Evolutionary conservation across 495 filamentous ascomycete species (phyloP).

Genomic region (Podospora conica): DNA sequence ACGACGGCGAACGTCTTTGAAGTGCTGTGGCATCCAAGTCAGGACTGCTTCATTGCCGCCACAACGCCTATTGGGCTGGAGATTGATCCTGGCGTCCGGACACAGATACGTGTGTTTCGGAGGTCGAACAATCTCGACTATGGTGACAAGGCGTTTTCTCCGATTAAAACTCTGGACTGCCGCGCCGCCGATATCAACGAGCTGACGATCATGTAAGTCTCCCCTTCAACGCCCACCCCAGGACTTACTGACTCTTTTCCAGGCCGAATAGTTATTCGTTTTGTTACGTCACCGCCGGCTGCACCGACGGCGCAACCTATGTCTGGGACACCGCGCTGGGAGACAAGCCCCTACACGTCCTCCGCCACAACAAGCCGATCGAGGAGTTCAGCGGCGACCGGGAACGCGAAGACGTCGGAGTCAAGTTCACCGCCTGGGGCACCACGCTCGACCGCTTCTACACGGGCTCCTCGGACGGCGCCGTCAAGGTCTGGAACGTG

Average conservation of each 20-base stretch:
- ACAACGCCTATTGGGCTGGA: constrained; percentile 48
- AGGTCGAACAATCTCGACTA: constrained; percentile 20
- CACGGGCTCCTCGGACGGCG: constrained; percentile 85
- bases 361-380: constrained; percentile 64
- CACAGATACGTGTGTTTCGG: constrained; percentile 46
- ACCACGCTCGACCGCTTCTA: constrained; percentile 63
- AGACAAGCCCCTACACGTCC: constrained; percentile 53
- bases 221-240: constrained; percentile 27
- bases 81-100: constrained; percentile 36
- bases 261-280: constrained; percentile 41
- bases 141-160: constrained; percentile 28
- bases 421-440: constrained; percentile 78
- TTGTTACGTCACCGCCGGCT: constrained; percentile 68
- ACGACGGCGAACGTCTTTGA: constrained; percentile 73
- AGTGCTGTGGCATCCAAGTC: constrained; percentile 65
- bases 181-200: constrained; percentile 83
- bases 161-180: constrained; percentile 55
- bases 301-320: constrained; percentile 76
- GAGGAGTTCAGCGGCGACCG: constrained; percentile 54
- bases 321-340: constrained; percentile 71
- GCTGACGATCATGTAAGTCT: constrained; percentile 53
- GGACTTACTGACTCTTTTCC: constrained; percentile 31
- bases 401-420: constrained; percentile 71
- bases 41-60: constrained; percentile 54
- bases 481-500: constrained; percentile 82